Percentiles rank a stretch among this genome's conserved stretches.
These are phyloP conservation scores for Mucor velutinosus DNA, from an alignment of 371 early-diverging fungal species.

Conservation along the genomic window DNA sequence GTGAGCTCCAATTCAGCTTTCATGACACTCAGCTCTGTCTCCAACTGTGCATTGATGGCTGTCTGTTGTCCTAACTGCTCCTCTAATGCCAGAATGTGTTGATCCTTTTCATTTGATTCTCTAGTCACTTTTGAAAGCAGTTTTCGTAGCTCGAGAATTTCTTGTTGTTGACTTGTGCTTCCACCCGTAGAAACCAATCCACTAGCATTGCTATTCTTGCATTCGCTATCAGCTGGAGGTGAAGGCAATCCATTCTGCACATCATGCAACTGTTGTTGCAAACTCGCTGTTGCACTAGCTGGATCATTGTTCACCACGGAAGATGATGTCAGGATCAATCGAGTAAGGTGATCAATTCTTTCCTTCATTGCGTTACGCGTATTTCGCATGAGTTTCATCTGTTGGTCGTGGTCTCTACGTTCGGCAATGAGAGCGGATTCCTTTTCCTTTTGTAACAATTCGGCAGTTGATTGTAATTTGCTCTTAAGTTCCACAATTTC, in stretches of 20 bases:
- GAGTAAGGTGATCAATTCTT: constrained; percentile 72
- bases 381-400: constrained; percentile 71
- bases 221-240: not conserved
- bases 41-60: constrained; percentile 3
- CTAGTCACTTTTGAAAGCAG: not conserved
- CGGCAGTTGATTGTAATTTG: constrained; percentile 66
- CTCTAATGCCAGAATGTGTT: constrained; percentile 13
- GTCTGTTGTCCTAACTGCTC: constrained; percentile 9
- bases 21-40: constrained; percentile 16
- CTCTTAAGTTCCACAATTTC: constrained; percentile 85
- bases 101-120: constrained; percentile 20
- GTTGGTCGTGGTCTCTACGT: constrained; percentile 70
- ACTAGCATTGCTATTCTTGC: not conserved
- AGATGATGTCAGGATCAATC: constrained; percentile 76
- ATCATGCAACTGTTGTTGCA: not conserved
- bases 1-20: constrained; percentile 21
- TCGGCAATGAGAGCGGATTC: constrained; percentile 38
- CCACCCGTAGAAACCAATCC: not conserved
- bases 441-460: constrained; percentile 48
- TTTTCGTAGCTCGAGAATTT: not conserved
- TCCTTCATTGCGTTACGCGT: constrained; percentile 80
- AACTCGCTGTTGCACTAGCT: not conserved
- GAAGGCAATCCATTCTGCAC: not conserved
- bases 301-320: constrained; percentile 40
- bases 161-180: not conserved